phyloP scores from a whole-genome alignment of 192 early-diverging fungal species.

The Entomortierella chlamydospora region DNA sequence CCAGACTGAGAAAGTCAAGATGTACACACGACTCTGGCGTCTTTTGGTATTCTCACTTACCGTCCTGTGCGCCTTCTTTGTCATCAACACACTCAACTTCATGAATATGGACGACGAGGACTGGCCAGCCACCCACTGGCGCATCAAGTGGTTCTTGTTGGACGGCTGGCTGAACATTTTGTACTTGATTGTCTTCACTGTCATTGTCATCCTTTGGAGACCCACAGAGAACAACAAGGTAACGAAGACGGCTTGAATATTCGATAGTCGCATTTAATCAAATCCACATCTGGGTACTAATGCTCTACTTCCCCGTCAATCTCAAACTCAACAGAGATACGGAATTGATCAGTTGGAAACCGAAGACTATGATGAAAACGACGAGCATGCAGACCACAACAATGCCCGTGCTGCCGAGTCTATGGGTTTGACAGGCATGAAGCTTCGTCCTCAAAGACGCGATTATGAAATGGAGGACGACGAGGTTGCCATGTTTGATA shows the following conservation, averaged over 20 bases:
- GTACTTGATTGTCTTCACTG: conserved; percentile 82
- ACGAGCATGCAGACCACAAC: conserved; percentile 75
- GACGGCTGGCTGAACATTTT: conserved; percentile 94
- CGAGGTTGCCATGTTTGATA: conserved; percentile 66
- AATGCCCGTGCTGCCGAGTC: conserved; percentile 58
- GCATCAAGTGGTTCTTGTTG: conserved; percentile 89
- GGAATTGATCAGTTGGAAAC: conserved; percentile 86
- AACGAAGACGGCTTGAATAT: not conserved
- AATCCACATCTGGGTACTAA: too few species aligned
- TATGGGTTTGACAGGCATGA: conserved; percentile 61
- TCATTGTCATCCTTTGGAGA: conserved; percentile 90
- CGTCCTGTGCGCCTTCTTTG: conserved; percentile 82
- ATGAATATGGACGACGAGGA: conserved; percentile 67
- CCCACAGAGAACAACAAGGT: conserved; percentile 89
- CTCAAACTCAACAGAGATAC: conserved; percentile 66
- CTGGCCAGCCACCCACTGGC: conserved; percentile 85
- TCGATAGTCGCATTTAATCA: too few species aligned
- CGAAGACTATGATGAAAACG: conserved; percentile 70
- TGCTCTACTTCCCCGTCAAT: not conserved
- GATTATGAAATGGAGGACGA: conserved; percentile 55
- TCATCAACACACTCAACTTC: conserved; percentile 85
- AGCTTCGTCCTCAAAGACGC: conserved; percentile 46
- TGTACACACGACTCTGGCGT: conserved; percentile 88
- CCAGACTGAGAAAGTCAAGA: conserved; percentile 90
- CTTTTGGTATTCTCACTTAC: conserved; percentile 82